A percentile compares a stretch with the other conserved stretches of the same genome.
Evolutionary conservation across 306 rosid species (phyloP).

Genomic region (Cercis canadensis): DNA sequence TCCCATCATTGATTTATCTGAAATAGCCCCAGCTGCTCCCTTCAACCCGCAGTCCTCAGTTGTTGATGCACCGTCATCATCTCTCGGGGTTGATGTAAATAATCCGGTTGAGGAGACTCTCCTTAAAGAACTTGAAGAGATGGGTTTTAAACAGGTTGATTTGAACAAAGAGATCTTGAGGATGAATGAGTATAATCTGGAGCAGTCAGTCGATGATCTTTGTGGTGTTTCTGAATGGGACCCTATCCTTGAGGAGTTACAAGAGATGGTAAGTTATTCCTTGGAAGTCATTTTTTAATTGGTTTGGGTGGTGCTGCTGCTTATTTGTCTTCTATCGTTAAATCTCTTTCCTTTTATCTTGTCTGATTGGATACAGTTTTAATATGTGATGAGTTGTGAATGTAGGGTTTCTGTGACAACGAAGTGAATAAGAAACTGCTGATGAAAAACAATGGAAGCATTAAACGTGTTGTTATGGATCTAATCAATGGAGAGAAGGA

Average conservation of each 20-base stretch:
- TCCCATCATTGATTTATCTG: conserved; percentile 54
- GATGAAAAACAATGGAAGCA: conserved; percentile 85
- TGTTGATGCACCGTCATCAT: conserved; percentile 37
- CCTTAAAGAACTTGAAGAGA: conserved; percentile 77
- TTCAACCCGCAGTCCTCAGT: conserved; percentile 31
- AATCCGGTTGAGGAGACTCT: conserved; percentile 60
- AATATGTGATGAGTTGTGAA: conserved; percentile 18
- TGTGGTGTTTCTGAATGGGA: conserved; percentile 85
- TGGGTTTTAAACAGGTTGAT: conserved; percentile 83
- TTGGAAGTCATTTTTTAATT: not conserved
- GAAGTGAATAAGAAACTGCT: conserved; percentile 79
- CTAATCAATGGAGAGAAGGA: conserved; percentile 62
- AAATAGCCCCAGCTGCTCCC: conserved; percentile 29
- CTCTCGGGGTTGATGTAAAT: conserved; percentile 38
- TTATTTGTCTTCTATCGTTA: not conserved
- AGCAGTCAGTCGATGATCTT: conserved; percentile 76
- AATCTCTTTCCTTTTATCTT: not conserved
- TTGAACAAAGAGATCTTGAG: conserved; percentile 84
- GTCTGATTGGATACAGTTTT: not conserved
- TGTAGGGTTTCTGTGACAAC: conserved; percentile 77
- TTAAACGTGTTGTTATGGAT: conserved; percentile 90
- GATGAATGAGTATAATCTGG: conserved; percentile 70
- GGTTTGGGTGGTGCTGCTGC: not conserved
- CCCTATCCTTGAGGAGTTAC: conserved; percentile 81
- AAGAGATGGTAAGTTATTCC: conserved; percentile 69